phyloP scores from a whole-genome alignment of 1,139 yeast species.

The Saccharomyces hybrid region DNA sequence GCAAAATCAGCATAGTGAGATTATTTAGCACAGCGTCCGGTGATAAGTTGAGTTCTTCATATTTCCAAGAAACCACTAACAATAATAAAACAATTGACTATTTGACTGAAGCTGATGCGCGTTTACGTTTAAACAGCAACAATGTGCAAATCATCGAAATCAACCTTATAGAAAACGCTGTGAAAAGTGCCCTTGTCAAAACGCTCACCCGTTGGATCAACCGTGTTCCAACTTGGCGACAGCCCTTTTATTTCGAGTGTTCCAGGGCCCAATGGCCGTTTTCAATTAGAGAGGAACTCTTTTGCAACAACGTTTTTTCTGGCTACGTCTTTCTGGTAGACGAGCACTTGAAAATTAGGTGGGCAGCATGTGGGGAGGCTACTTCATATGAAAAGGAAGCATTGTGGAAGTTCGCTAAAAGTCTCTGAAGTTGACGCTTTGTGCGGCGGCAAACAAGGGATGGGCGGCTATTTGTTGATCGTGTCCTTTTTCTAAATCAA shows the following conservation, averaged over 20 bases:
- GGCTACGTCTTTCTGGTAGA: conserved; percentile 83
- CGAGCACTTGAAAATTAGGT: conserved; percentile 62
- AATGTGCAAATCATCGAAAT: conserved; percentile 61
- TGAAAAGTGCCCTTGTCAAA: conserved; percentile 50
- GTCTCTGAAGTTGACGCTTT: background rate
- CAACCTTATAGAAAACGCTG: conserved; percentile 61
- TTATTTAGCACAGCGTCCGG: conserved; percentile 54
- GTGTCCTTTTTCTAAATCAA: too few species aligned
- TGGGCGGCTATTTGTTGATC: conserved; percentile 12
- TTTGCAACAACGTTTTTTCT: conserved; percentile 67
- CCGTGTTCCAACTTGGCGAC: conserved; percentile 29
- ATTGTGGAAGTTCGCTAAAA: conserved; percentile 10
- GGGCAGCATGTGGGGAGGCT: conserved; percentile 89
- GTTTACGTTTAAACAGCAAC: background rate
- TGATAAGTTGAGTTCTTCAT: conserved; percentile 57
- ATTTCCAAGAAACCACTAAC: conserved; percentile 38
- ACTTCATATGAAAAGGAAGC: conserved; percentile 9
- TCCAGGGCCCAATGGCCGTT: conserved; percentile 55
- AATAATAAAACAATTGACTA: conserved; percentile 19
- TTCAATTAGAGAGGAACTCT: conserved; percentile 51
- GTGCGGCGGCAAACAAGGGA: background rate
- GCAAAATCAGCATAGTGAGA: conserved; percentile 29
- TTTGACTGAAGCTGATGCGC: conserved; percentile 12
- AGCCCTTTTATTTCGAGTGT: conserved; percentile 50
- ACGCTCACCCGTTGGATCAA: conserved; percentile 4